Base-by-base conservation (phyloP, 257 asterid genomes). In the Craterostigma plantagineum region DNA sequence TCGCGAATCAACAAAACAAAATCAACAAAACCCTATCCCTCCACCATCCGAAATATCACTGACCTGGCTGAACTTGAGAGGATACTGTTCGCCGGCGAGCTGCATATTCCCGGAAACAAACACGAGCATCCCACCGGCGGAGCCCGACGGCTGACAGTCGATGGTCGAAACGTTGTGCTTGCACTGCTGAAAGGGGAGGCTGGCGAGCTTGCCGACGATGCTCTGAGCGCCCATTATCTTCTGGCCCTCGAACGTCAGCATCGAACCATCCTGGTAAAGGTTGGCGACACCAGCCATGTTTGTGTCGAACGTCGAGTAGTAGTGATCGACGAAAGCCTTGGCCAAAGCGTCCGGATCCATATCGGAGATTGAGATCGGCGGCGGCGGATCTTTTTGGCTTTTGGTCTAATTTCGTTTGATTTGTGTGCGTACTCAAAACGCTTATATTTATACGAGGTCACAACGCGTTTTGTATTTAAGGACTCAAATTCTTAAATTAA, bases 21-120 rank as follows among this genome's bases (percentile, higher is more conserved):
- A 23, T 2, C 2, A 23, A 23, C 30, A 23, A 23, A 23, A 23
- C 30, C 30, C n/a, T 6, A 23, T 23, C 30, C 30, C 30, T 2
- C n/a, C n/a, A n/a, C 30, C 30, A 2, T 23, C n/a, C n/a, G n/a
- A n/a, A n/a, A n/a, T n/a, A n/a, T 18, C 33, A 33, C 35, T 38
- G 53, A 68, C 81, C 81, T 72, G 81, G 48, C 76, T 68, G 76
- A 72, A 72, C 76, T 59, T 72, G 49, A 72, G 81, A 4, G 73
- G 51, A 56, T 72, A 76, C 64, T 72, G 81, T 63, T 72, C 81
- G 30, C 81, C 81, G 4, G 64, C 56, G 18, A 72, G 70, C 65
- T 72, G 81, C 4, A 72, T 68, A 43, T 57, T 59, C 5, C 81
- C 81, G 14, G 76, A 68, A 13, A 72, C 81, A 14, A 72, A 72